Evolutionary conservation across 31 red algal genomes (phyloP), one percentile per base, ranked within the genome.

Genomic region (Endocladia muricata): DNA sequence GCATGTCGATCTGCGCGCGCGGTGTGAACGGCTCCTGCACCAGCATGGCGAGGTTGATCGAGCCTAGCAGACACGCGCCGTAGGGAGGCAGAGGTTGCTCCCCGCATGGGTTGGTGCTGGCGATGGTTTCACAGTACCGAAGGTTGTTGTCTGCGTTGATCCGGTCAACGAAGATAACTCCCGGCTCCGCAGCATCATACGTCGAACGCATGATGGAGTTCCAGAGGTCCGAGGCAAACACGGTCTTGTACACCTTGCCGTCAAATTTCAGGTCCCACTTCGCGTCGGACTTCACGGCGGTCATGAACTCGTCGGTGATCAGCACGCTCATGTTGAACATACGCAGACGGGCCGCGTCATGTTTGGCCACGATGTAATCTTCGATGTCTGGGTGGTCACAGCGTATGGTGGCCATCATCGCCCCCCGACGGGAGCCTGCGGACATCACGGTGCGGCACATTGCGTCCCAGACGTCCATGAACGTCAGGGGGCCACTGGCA

Each of bases 101-200:
- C 11, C 60, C 60, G 60, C 60, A 64, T 64, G 60, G 60, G 60
- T 64, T 64, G 13, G 60, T 64, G 11, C 15, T 13, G 11, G 25
- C 15, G 60, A 64, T 64, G 17, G 13, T 23, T 64, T 64, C 60
- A 28, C 15, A 25, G 60, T 25, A 64, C 60, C 60, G 26, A 30
- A 64, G 60, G 60, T 64, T 64, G 60, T 64, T 64, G 11, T 25
- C 26, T 30, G 13, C 26, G 60, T 64, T 64, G 60, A 64, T 64
- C n/a, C 60, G 60, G 25, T 64, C 60, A 64, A 64, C 25, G 60
- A 64, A 64, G 15, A 64, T 11, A 11, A 64, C 60, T 11, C 60
- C 60, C 13, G 60, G 60, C 25, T 64, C 60, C 13, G 60, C 60
- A 11, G 11, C 11, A 30, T 64, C 26, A 11, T 28, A 64, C 11